phyloP scores from a whole-genome alignment of 1,284 basidiomycete species.

The Sporisorium iseilematis-ciliati region DNA sequence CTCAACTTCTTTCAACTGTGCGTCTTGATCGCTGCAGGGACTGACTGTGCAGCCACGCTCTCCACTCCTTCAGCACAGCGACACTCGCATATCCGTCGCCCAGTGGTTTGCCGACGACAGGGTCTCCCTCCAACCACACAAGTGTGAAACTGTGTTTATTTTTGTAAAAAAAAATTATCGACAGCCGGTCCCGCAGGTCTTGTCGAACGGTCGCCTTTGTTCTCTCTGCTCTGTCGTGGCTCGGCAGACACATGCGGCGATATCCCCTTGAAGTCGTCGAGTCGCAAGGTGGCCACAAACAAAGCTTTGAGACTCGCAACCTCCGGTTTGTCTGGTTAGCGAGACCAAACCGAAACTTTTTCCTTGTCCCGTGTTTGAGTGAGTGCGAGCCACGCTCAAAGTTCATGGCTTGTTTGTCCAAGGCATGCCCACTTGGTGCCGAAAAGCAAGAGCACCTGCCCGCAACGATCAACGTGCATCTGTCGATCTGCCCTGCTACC shows the following conservation, averaged over 20 bases:
- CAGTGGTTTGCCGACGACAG: slow-evolving; percentile 7
- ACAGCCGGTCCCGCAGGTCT: slow-evolving; percentile 5
- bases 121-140: background rate
- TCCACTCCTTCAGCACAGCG: background rate
- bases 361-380: background rate
- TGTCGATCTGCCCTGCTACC: background rate
- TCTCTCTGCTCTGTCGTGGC: background rate
- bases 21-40: slow-evolving; percentile 10
- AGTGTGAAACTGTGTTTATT: background rate
- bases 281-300: background rate
- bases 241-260: slow-evolving; percentile 1
- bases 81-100: background rate
- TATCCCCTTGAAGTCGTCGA: background rate
- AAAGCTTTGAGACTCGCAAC: background rate
- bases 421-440: background rate
- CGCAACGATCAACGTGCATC: slow-evolving; percentile 5
- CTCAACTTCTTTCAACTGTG: slow-evolving; percentile 5
- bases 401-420: background rate
- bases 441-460: slow-evolving; percentile 8
- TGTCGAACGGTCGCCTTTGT: background rate
- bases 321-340: background rate
- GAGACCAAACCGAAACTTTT: slow-evolving; percentile 3
- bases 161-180: background rate
- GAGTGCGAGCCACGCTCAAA: background rate
- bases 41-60: background rate